These are phyloP conservation scores for Macaranga tanarius DNA, from an alignment of 441 rosid species.

Conservation along the genomic window DNA sequence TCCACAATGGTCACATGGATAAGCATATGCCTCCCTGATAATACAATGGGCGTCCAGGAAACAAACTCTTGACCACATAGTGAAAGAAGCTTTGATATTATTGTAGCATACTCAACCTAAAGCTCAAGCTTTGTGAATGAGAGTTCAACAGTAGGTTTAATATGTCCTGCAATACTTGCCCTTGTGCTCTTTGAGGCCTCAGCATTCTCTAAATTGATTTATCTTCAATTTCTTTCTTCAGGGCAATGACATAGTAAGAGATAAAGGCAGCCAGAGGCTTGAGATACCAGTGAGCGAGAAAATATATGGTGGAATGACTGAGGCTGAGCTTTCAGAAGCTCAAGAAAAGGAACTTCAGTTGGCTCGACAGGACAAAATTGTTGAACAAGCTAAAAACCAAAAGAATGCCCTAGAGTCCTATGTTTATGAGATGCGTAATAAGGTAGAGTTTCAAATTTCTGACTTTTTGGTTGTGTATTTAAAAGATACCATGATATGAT, in stretches of 20 bases:
- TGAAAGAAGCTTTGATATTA: not conserved
- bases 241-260: constrained; percentile 33
- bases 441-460: constrained; percentile 37
- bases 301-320: constrained; percentile 44
- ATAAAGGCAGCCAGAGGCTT: constrained; percentile 34
- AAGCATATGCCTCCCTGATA: not conserved
- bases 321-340: constrained; percentile 44
- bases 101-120: not conserved
- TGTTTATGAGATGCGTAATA: constrained; percentile 59
- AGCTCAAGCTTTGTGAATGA: not conserved
- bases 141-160: constrained; percentile 4
- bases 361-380: constrained; percentile 46
- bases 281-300: constrained; percentile 44
- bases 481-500: not conserved
- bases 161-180: not conserved
- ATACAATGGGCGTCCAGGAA: not conserved
- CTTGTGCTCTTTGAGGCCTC: not conserved
- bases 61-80: not conserved
- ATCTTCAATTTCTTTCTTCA: constrained; percentile 25
- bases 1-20: not conserved
- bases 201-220: not conserved
- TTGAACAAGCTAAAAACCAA: constrained; percentile 52
- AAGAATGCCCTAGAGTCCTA: constrained; percentile 62
- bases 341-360: constrained; percentile 47
- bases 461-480: not conserved